Evolutionary conservation across 176 grass and related monocot species (phyloP).

Genomic region (Oryza longistaminata): DNA sequence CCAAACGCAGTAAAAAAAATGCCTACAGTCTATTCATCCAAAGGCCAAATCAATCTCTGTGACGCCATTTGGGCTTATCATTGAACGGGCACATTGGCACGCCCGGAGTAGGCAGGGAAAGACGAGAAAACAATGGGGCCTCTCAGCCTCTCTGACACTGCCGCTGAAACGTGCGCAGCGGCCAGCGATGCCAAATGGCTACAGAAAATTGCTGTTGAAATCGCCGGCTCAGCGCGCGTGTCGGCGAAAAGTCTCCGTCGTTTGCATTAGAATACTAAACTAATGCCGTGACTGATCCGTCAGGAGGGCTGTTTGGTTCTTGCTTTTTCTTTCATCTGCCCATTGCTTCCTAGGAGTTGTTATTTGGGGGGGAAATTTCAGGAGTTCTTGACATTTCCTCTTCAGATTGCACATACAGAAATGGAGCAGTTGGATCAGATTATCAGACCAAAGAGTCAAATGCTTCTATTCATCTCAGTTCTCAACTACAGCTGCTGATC

Average conservation of each 20-base stretch:
- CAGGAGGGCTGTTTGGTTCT: neutral
- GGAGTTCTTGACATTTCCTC: neutral
- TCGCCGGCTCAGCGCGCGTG: conserved; percentile 10
- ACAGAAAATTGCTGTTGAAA: conserved; percentile 8
- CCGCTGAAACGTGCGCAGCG: neutral
- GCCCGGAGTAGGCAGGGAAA: neutral
- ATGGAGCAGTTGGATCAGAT: neutral
- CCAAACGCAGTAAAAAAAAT: neutral
- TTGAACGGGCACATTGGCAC: conserved; percentile 8
- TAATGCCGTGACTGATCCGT: neutral
- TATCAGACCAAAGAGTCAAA: neutral
- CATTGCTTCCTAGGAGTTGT: neutral
- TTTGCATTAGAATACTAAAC: neutral
- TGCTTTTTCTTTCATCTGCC: neutral
- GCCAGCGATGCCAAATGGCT: neutral
- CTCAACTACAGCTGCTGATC: neutral
- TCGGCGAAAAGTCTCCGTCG: conserved; percentile 21
- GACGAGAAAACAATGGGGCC: neutral
- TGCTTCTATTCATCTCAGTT: neutral
- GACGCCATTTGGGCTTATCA: neutral
- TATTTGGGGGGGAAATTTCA: neutral
- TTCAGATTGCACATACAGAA: neutral
- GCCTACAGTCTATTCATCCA: neutral
- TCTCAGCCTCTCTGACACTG: neutral
- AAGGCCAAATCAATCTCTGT: neutral